Evolutionary conservation across 2,329 filamentous ascomycete species (phyloP).

Genomic region (Aspergillus niger): DNA sequence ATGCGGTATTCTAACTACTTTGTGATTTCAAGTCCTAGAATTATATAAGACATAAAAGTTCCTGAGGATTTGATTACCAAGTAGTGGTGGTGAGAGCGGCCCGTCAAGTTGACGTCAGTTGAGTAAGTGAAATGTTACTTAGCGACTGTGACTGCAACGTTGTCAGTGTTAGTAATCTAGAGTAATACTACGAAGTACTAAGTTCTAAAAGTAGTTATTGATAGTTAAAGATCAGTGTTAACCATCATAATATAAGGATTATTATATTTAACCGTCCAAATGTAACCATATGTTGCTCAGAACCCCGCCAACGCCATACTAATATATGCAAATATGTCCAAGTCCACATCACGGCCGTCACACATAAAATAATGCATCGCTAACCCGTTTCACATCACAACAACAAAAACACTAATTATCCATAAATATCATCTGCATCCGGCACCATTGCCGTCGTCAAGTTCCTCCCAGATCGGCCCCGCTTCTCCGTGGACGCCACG

Average conservation of each 20-base stretch:
- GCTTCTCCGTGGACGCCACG: neutral
- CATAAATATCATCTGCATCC: slow-evolving; percentile 40
- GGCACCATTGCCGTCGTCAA: slow-evolving; percentile 42
- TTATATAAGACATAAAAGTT: neutral
- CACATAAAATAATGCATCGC: neutral
- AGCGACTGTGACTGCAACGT: too few species aligned
- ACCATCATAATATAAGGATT: too few species aligned
- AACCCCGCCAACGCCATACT: neutral
- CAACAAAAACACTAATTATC: slow-evolving; percentile 23
- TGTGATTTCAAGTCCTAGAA: neutral
- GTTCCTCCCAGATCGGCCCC: slow-evolving; percentile 24
- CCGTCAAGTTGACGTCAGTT: slow-evolving; percentile 23
- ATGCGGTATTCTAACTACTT: neutral
- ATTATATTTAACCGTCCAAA: too few species aligned
- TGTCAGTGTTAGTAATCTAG: too few species aligned
- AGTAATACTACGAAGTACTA: too few species aligned
- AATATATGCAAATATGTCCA: neutral
- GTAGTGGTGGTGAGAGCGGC: neutral
- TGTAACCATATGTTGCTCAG: neutral
- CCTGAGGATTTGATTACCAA: neutral
- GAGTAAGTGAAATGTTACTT: neutral
- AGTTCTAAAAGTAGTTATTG: too few species aligned
- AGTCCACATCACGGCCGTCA: neutral
- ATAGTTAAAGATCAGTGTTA: too few species aligned
- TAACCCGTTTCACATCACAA: neutral